phyloP scores from a whole-genome alignment of 352 stramenopile species.

The Phytophthora nicotianae region DNA sequence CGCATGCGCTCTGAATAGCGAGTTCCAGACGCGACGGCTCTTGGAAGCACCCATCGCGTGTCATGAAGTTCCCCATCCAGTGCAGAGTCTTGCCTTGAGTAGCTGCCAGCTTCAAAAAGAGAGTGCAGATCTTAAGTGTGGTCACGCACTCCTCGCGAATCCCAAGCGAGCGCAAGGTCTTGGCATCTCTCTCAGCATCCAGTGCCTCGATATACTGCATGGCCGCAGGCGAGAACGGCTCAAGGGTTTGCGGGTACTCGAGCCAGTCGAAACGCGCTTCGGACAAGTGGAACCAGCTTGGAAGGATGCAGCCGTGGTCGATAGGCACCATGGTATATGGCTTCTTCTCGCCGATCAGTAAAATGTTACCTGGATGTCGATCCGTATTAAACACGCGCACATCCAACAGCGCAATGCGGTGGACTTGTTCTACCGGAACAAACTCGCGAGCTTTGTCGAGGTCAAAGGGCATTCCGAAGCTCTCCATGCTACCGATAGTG shows the following conservation, averaged over 20 bases:
- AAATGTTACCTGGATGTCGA: constrained; percentile 81
- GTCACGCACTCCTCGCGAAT: constrained; percentile 78
- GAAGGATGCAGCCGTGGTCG: constrained; percentile 78
- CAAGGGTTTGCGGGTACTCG: constrained; percentile 73
- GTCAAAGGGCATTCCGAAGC: constrained; percentile 81
- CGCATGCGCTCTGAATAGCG: constrained; percentile 53
- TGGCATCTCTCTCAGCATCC: constrained; percentile 56
- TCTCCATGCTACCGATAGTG: constrained; percentile 80
- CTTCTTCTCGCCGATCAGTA: constrained; percentile 77
- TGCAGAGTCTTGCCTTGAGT: constrained; percentile 51
- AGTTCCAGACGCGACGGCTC: constrained; percentile 62
- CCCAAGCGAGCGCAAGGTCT: constrained; percentile 51
- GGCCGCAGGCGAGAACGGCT: constrained; percentile 50
- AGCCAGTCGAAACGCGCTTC: constrained; percentile 85
- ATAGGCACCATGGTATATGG: constrained; percentile 83
- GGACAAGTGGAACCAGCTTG: constrained; percentile 82
- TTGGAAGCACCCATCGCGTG: constrained; percentile 71
- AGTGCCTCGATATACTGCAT: constrained; percentile 63
- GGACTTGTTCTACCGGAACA: constrained; percentile 76
- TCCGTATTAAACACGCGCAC: constrained; percentile 89
- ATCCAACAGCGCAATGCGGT: constrained; percentile 84
- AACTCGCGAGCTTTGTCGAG: constrained; percentile 63
- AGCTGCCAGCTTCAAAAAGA: constrained; percentile 68
- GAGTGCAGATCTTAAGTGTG: constrained; percentile 77
- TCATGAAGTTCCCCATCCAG: constrained; percentile 80